Evolutionary conservation across 352 stramenopile genomes (phyloP).

Genomic region (Globisporangium yorkense): DNA sequence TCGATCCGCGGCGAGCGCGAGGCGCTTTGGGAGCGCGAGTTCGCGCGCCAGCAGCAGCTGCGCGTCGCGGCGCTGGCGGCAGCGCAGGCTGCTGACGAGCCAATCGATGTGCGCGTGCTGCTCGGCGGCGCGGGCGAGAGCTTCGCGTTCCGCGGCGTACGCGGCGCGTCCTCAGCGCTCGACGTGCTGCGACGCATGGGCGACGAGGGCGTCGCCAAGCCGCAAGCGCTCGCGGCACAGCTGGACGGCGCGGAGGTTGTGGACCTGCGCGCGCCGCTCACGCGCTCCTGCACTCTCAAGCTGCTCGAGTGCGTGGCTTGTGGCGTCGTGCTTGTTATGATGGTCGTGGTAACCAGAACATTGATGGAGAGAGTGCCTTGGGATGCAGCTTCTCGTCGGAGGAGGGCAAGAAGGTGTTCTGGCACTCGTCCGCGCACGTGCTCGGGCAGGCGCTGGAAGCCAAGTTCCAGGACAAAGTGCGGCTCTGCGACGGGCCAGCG

Average conservation of each 20-base stretch:
- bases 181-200: constrained; percentile 62
- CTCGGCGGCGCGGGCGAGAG: constrained; percentile 11
- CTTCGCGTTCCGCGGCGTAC: constrained; percentile 39
- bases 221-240: constrained; percentile 50
- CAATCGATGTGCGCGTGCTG: constrained; percentile 39
- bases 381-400: constrained; percentile 51
- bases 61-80: constrained; percentile 7
- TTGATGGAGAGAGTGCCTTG: neutral
- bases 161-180: constrained; percentile 41
- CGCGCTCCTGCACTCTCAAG: constrained; percentile 35
- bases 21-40: constrained; percentile 45
- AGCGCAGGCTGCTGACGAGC: constrained; percentile 14
- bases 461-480: constrained; percentile 95
- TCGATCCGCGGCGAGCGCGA: constrained; percentile 44
- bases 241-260: constrained; percentile 36
- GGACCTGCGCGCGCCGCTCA: constrained; percentile 44
- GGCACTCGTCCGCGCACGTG: constrained; percentile 99
- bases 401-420: constrained; percentile 88
- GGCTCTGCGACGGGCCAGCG: constrained; percentile 91
- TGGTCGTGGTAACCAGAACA: neutral
- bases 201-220: constrained; percentile 41
- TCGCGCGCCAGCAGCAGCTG: constrained; percentile 36
- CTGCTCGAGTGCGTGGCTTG: constrained; percentile 57
- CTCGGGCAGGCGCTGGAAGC: constrained; percentile 97
- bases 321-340: neutral